phyloP scores from a whole-genome alignment of 2,329 filamentous ascomycete species.

The Fusarium nematophilum region DNA sequence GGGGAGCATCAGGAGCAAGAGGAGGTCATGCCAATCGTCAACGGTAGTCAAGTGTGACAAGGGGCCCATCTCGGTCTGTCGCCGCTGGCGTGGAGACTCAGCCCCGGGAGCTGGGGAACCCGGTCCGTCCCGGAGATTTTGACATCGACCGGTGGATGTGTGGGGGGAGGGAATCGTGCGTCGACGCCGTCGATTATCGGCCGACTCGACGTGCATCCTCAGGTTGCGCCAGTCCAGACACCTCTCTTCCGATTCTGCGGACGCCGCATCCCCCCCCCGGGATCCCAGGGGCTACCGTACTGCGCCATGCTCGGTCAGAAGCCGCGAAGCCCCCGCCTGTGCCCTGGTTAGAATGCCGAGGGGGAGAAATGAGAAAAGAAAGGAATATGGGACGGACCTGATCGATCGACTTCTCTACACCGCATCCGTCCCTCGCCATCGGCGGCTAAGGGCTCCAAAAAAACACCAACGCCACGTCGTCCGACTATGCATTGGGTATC shows the following conservation, averaged over 20 bases:
- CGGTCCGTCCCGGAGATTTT: conserved; percentile 9
- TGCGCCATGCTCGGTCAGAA: conserved; percentile 11
- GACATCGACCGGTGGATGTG: neutral
- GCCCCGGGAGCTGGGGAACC: neutral
- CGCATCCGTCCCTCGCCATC: conserved; percentile 1
- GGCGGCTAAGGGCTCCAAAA: neutral
- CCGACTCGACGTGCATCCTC: neutral
- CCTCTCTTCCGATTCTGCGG: no score
- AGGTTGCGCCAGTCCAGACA: neutral
- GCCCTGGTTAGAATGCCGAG: no score
- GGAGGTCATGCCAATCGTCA: neutral
- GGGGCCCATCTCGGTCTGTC: neutral
- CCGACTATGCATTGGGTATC: neutral
- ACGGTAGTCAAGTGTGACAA: neutral
- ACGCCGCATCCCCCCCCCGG: no score
- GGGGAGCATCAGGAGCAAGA: neutral
- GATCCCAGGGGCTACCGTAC: no score
- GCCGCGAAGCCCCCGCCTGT: neutral
- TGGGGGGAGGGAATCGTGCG: no score
- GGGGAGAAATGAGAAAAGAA: conserved; percentile 8
- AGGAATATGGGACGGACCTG: neutral
- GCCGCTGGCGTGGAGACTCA: neutral
- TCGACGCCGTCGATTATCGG: conserved; percentile 9
- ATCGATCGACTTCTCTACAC: neutral
- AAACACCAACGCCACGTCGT: conserved; percentile 6